Percentiles rank a stretch among this genome's conserved stretches.
phyloP scores from a whole-genome alignment of 257 asterid species.

The Hygrophila difformis region DNA sequence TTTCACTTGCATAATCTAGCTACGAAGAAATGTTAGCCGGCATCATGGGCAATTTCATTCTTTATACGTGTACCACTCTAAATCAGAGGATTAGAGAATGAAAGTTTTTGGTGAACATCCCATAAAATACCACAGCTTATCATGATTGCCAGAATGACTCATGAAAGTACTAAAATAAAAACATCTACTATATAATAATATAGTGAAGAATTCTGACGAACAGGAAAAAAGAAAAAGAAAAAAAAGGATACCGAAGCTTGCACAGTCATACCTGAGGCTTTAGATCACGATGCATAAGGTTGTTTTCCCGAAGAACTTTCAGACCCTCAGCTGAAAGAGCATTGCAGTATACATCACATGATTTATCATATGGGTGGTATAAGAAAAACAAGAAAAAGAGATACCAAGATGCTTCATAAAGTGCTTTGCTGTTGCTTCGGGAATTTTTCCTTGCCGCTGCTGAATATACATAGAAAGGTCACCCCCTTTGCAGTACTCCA shows the following conservation, averaged over 20 bases:
- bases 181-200: too few relatives aligned
- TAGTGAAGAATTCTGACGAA: too few relatives aligned
- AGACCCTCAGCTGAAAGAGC: conserved; percentile 72
- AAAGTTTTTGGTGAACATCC: background rate
- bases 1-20: conserved; percentile 3
- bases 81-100: background rate
- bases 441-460: conserved; percentile 57
- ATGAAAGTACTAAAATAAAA: background rate
- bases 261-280: conserved; percentile 82
- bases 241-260: conserved; percentile 7
- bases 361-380: background rate
- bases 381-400: conserved; percentile 1
- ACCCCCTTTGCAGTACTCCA: conserved; percentile 95
- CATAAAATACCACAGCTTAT: background rate
- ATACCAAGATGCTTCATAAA: conserved; percentile 92
- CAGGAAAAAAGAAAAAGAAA: background rate
- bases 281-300: conserved; percentile 84
- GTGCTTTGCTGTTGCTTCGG: conserved; percentile 82
- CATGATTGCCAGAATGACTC: background rate
- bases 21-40: conserved; percentile 4
- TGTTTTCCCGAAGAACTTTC: conserved; percentile 73
- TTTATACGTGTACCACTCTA: background rate
- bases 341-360: conserved; percentile 10
- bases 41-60: conserved; percentile 2
- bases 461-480: conserved; percentile 78